Base-by-base conservation (phyloP, 805 yeast species). In the Candida argentea region DNA sequence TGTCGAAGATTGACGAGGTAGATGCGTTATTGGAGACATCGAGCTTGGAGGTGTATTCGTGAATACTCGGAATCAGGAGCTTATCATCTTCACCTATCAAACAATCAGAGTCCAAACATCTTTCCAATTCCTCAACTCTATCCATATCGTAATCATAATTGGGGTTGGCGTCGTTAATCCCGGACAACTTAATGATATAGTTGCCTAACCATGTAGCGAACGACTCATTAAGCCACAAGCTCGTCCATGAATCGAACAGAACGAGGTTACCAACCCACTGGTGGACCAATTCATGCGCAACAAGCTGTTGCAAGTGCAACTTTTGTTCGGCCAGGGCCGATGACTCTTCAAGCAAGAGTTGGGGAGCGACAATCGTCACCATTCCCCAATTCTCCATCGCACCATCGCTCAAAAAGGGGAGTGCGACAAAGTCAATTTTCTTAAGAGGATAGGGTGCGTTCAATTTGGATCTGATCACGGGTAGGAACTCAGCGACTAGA, bases 331-430 rank as follows among this genome's bases (percentile, higher is more conserved):
- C 30, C 21, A 55, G 50, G 3, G 49, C 38, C 1, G 29, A 21
- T 2, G 20, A 4, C n/a, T 47, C 52, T 22, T 46, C 46, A 11
- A 49, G 20, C 15, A 52, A 40, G 8, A 61, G 30, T 37, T 73
- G 76, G 25, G 66, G 65, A 28, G 69, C 65, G 30, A 75, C 65
- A 5, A 77, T 61, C 2, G 79, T 70, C 28, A 82, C 63, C 53
- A 78, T 52, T 3, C 84, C 81, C 70, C 79, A 76, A 46, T 81
- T 80, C 46, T 82, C 93, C 75, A 79, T 81, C 2, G 83, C 93
- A 33, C 82, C 81, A 46, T 80, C 89, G 16, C 73, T 64, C 31
- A 82, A 56, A 40, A 74, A 77, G 6, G 91, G 91, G 6, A 82
- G 48, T 1, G 81, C 70, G 4, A 76, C 70, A 26, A 82, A 52